Conservation (phyloP, 1,139 yeast genomes). For the Yamadazyma aaseri region DNA sequence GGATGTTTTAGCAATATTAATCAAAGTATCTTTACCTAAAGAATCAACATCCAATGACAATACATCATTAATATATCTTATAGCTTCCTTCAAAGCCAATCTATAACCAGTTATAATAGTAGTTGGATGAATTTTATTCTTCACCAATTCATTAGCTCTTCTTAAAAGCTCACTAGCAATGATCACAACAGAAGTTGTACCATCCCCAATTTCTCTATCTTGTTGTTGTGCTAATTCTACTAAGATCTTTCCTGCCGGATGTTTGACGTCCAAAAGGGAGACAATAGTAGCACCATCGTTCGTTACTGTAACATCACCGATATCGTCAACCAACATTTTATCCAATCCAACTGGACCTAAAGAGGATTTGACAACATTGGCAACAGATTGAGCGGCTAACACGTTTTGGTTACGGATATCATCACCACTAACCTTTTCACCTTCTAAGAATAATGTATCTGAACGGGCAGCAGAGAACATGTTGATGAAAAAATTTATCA, state of each 20-base stretch:
- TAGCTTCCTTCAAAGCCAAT: slow-evolving; percentile 89
- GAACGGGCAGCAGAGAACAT: slow-evolving; percentile 72
- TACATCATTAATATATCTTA: slow-evolving; percentile 82
- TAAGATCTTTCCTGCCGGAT: slow-evolving; percentile 96
- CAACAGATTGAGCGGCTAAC: slow-evolving; percentile 92
- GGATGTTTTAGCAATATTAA: slow-evolving; percentile 92
- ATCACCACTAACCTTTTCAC: slow-evolving; percentile 93
- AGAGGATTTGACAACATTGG: slow-evolving; percentile 95
- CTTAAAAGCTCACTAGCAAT: slow-evolving; percentile 90
- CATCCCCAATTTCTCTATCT: slow-evolving; percentile 98
- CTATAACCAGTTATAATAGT: slow-evolving; percentile 96
- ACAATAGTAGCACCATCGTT: slow-evolving; percentile 98
- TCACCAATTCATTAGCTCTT: slow-evolving; percentile 92
- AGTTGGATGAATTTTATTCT: slow-evolving; percentile 93
- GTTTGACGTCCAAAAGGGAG: slow-evolving; percentile 90
- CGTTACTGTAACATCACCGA: slow-evolving; percentile 98
- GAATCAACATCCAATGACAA: slow-evolving; percentile 77
- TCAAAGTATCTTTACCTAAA: slow-evolving; percentile 77
- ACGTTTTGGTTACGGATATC: slow-evolving; percentile 96
- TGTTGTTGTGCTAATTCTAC: slow-evolving; percentile 99
- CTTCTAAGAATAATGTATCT: slow-evolving; percentile 90
- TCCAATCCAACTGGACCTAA: slow-evolving; percentile 98
- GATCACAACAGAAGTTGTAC: slow-evolving; percentile 94
- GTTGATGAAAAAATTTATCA: slow-evolving; percentile 2
- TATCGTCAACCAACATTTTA: slow-evolving; percentile 98